Conservation (phyloP, 441 rosid species). For the Aquilaria agallochum region DNA sequence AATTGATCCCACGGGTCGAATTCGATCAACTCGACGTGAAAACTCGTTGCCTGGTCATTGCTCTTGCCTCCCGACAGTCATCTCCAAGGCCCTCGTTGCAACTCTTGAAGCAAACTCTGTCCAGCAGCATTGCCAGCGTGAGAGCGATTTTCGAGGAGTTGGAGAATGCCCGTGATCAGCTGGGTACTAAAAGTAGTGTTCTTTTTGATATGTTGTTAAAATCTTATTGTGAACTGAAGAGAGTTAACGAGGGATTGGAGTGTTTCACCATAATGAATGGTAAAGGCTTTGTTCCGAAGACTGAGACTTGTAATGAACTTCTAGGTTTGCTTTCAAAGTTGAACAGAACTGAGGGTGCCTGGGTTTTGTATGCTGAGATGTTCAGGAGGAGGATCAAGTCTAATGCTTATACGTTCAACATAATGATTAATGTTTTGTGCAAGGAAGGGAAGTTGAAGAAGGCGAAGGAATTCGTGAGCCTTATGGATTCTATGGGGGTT, state of each 20-base stretch:
- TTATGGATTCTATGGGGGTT: slow-evolving; percentile 69
- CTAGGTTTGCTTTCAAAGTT: slow-evolving; percentile 58
- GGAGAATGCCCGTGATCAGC: slow-evolving; percentile 31
- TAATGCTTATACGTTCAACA: slow-evolving; percentile 65
- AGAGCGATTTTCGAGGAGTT: slow-evolving; percentile 50
- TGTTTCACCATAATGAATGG: slow-evolving; percentile 68
- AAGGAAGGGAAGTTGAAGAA: slow-evolving; percentile 91
- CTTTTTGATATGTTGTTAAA: slow-evolving; percentile 57
- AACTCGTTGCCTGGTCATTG: slow-evolving; percentile 64
- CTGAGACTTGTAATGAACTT: slow-evolving; percentile 64
- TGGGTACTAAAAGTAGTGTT: slow-evolving; percentile 41
- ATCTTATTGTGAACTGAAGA: slow-evolving; percentile 58
- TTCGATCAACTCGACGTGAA: slow-evolving; percentile 34
- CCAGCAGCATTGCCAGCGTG: slow-evolving; percentile 17
- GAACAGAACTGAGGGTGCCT: slow-evolving; percentile 50
- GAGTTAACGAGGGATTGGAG: slow-evolving; percentile 54
- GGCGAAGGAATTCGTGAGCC: slow-evolving; percentile 61
- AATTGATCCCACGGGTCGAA: slow-evolving; percentile 43
- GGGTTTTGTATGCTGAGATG: slow-evolving; percentile 95
- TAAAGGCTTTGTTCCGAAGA: slow-evolving; percentile 59
- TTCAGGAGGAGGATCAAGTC: slow-evolving; percentile 76
- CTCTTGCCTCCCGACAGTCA: slow-evolving; percentile 46
- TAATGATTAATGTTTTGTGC: slow-evolving; percentile 85
- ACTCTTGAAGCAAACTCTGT: slow-evolving; percentile 43
- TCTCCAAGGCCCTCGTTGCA: slow-evolving; percentile 52